Base-by-base conservation (phyloP, 2,329 filamentous ascomycete genomes). In the Hymenoscyphus salicellus region DNA sequence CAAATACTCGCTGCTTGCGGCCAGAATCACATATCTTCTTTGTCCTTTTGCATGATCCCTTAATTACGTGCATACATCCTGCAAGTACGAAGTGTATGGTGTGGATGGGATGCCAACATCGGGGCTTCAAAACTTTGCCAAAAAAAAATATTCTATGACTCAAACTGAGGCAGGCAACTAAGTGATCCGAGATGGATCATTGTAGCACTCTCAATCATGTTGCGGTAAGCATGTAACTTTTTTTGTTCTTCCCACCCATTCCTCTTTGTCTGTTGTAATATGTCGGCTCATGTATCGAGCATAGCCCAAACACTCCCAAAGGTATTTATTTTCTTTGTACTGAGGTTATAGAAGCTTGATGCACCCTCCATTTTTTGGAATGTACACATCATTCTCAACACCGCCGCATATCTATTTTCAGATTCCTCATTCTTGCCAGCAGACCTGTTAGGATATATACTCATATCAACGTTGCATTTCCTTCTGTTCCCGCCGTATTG, bases 141-240 rank as follows among this genome's bases (percentile, higher is more conserved):
- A 52, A 52, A 52, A 52, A 20, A 26, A 23, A 49, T 23, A 8
- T 11, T 49, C 43, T 49, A 16, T 38, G 43, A 49, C 43, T 52
- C 46, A 52, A 52, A 52, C 46, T 14, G 58, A 43, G 17, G 26
- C 58, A 55, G 32, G 17, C 7, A 41, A 32, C 20, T 23, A 55
- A 16, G 17, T 49, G 30, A 46, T 26, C 60, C 56, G 60, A 62
- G 60, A 52, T 63, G 33, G n/a, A 38, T 43, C 52, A 11, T 57
- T 38, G 55, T 59, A 55, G 33, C 62, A 64, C 23, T 58, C 52
- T 64, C 55, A 30, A n/a, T 58, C 59, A 62, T 62, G 63, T 43
- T 28, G 23, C 59, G 30, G 60, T 56, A 38, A 58, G 58, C 26
- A n/a, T 61, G 36, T 10, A 58, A 46, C 20, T 20, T 38, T 32